A percentile compares a stretch with the other conserved stretches of the same genome.
phyloP scores from a whole-genome alignment of 192 early-diverging fungal species.

The Backusella mclennaniae region DNA sequence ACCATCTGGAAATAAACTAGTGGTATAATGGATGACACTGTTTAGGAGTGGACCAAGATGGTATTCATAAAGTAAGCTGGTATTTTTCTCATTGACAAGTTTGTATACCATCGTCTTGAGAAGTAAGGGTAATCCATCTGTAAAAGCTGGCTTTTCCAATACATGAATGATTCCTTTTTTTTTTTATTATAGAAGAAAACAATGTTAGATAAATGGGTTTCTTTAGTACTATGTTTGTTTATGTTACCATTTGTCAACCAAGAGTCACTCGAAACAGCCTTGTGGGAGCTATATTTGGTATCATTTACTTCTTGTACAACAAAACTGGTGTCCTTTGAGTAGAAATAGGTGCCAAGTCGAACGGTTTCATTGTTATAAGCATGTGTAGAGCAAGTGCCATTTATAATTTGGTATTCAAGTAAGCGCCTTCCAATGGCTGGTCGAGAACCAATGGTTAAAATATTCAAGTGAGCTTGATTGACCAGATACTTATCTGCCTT shows the following conservation, averaged over 20 bases:
- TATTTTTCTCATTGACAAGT: neutral
- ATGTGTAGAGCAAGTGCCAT: neutral
- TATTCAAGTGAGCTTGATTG: neutral
- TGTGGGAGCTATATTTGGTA: neutral
- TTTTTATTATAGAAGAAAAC: neutral
- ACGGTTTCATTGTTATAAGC: neutral
- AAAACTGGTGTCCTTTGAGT: neutral
- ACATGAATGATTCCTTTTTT: neutral
- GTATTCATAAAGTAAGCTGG: neutral
- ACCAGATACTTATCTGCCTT: neutral
- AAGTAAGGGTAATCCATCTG: neutral
- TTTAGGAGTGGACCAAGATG: neutral
- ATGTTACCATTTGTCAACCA: neutral
- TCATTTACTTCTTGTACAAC: neutral
- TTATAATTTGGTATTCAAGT: neutral
- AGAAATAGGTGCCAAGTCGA: neutral
- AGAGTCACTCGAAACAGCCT: neutral
- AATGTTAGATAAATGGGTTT: neutral
- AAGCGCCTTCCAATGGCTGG: neutral
- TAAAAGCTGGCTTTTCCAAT: neutral
- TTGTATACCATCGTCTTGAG: neutral
- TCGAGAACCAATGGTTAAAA: neutral
- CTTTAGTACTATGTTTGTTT: neutral
- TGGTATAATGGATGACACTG: neutral
- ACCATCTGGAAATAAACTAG: neutral